Evolutionary conservation across 2,329 filamentous ascomycete species (phyloP), one percentile per base, ranked within the genome.

Genomic region (Aspergillus sp.): DNA sequence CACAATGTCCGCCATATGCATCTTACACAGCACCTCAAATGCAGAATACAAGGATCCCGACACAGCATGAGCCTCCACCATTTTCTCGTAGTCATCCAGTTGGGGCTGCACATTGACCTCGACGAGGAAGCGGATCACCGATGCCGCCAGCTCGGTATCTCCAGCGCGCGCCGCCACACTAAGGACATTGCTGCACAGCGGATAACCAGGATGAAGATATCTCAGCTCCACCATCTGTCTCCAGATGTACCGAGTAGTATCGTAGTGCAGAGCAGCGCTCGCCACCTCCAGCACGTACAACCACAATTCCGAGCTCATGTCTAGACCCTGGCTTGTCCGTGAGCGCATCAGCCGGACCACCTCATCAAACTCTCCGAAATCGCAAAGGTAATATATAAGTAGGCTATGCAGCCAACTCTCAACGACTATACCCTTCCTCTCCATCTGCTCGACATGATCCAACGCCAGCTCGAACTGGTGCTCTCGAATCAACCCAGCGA

Each of bases 381-480:
- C 87, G 48, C 87, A 87, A 44, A 97, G 84, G 19, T 85, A 85
- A 71, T 90, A 90, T 58, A 92, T 83, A 56, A 93, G 87, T 61
- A 94, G 84, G 68, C 93, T 90, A 69, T 89, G 88, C 7, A 96
- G 81, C 92, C 92, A 97, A 0, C 80, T 71, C 30, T 89, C 83
- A 3, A 93, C 77, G 2, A 68, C 69, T 1, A 85, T 78, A 2
- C 81, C 79, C 52, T 84, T 81, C 54, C 81, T 77, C 44, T 86
- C 78, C 83, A 96, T 86, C 21, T 84, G 77, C 39, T 91, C 88
- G 44, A 96, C 75, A 65, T 86, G 86, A 54, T 84, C 79, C 60
- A 96, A 79, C 1, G 92, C 93, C 64, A 93, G 79, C 77, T 98
- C 95, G 63, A 91, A 88, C 68, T 96, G 89, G 0, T 87, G 86